Evolutionary conservation across 1,284 basidiomycete species (phyloP), one percentile per base, ranked within the genome.

Genomic region (Agaricales sp.): DNA sequence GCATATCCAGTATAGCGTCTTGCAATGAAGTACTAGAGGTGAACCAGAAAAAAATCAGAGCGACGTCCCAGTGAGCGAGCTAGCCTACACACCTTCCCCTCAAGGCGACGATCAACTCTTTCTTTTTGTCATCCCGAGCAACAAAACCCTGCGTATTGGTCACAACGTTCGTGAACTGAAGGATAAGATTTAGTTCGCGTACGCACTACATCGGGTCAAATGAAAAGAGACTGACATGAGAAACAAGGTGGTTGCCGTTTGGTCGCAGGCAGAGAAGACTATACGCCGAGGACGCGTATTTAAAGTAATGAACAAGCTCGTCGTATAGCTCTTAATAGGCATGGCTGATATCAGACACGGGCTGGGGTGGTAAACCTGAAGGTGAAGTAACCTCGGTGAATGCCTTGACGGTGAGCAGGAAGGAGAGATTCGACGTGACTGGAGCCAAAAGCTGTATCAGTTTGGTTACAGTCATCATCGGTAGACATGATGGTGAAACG

Each of bases 1-100:
- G 59, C 1, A 59, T 49, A 51, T 73, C 71, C 26, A 67, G 56
- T 18, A 72, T 49, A 44, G 67, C 57, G 51, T 71, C 66, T 1
- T 59, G 57, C 2, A 68, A 45, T 0, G 68, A 71, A 2, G 59
- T 57, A 52, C 68, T 59, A 45, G 16, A n/a, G n/a, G n/a, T n/a
- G n/a, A n/a, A n/a, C n/a, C n/a, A n/a, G 22, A 11, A n/a, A 13
- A 39, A 45, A 35, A 26, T n/a, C n/a, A n/a, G n/a, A n/a, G n/a
- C n/a, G n/a, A n/a, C n/a, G n/a, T n/a, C 18, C n/a, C 13, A 26
- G 14, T 18, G 26, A 8, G 45, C 23, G 24, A 43, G 43, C 20
- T 18, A 16, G n/a, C 19, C 25, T 25, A 43, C 54, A 46, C 46
- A 63, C 62, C 59, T 59, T 14, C 63, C 63, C 19, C 61, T 60